Evolutionary conservation across 1,284 basidiomycete species (phyloP), one percentile per base, ranked within the genome.

Genomic region (Melampsora larici-populina): DNA sequence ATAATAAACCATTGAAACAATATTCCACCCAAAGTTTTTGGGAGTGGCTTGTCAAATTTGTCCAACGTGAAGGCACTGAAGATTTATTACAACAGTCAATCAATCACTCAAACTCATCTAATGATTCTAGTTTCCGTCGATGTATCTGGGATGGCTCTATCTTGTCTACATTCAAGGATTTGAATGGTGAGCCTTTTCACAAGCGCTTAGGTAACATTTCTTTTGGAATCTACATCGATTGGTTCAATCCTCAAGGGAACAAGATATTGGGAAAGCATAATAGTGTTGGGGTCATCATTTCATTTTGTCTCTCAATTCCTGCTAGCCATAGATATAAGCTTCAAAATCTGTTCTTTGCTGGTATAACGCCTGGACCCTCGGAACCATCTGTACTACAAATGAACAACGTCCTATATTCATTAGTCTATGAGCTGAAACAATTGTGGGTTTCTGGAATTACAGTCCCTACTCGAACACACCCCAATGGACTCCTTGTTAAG

Each of bases 301-400:
- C 67, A 43, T 75, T 75, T 40, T 75, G 72, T 31, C 49, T 75
- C 17, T 75, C 72, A 8, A 33, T 75, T 40, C 72, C 72, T 58
- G 63, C 72, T 1, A 66, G 63, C 26, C 72, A 75, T 67, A 26
- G 72, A 55, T 75, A 75, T 46, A 33, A 67, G 29, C 64, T 75
- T 17, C 63, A 75, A n/a, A 75, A 75, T 21, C 49, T 75, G 1
- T 75, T 75, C 36, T 75, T 75, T 67, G 72, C 72, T 17, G 72
- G 48, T 1, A 40, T 75, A 51, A n/a, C n/a, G n/a, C n/a, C n/a
- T n/a, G n/a, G n/a, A n/a, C n/a, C n/a, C n/a, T n/a, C n/a, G n/a
- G n/a, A 75, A 18, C 72, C 48, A 36, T 66, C 63, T 7, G 72
- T 75, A 33, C 33, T 75, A 5, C 72, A 67, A n/a, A 75, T 75